These are phyloP conservation scores for Eucalyptus pauciflora DNA, from an alignment of 345 rosid species.

Conservation along the genomic window DNA sequence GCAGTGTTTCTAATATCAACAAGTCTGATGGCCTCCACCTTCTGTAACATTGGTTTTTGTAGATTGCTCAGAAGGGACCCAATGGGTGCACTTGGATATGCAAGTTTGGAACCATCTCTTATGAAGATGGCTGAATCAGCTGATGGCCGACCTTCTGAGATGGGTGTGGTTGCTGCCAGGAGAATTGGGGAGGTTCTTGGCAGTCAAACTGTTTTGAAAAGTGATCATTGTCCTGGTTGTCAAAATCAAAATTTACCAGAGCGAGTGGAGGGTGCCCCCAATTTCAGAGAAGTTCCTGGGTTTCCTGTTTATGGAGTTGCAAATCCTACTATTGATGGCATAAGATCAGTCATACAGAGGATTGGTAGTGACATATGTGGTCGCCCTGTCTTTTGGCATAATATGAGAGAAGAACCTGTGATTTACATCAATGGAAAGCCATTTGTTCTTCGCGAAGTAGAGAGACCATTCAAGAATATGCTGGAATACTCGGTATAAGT, in stretches of 20 bases:
- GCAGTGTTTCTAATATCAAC: background rate
- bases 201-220: conserved; percentile 93
- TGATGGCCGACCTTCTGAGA: conserved; percentile 83
- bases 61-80: conserved; percentile 97
- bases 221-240: conserved; percentile 98
- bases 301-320: conserved; percentile 99
- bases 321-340: conserved; percentile 95
- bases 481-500: conserved; percentile 76
- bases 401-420: conserved; percentile 99
- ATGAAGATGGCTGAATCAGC: conserved; percentile 69
- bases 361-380: conserved; percentile 77
- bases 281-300: conserved; percentile 93
- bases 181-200: conserved; percentile 96
- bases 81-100: conserved; percentile 95
- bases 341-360: conserved; percentile 72
- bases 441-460: conserved; percentile 96
- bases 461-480: conserved; percentile 95
- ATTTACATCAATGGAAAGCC: conserved; percentile 94
- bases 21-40: background rate
- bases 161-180: conserved; percentile 80
- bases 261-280: conserved; percentile 97
- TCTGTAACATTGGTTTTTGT: background rate
- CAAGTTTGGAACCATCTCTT: conserved; percentile 53
- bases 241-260: conserved; percentile 69
- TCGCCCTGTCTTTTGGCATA: conserved; percentile 88